phyloP scores from a whole-genome alignment of 1,284 basidiomycete genomes.

The Puccinia triticina region DNA sequence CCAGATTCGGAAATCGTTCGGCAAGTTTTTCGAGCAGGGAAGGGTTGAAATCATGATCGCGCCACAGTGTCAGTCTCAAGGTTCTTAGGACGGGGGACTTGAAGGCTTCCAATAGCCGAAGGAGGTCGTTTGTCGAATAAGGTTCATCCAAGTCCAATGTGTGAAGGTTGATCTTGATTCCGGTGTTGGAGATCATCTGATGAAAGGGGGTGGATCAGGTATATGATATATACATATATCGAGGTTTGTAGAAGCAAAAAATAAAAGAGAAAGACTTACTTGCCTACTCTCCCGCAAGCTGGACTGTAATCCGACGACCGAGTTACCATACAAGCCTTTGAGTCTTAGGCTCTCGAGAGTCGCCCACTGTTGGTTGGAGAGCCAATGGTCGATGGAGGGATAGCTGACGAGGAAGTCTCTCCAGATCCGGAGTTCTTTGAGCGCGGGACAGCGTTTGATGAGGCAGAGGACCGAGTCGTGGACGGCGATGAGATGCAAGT shows the following conservation, averaged over 20 bases:
- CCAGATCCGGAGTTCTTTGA: conserved; percentile 31
- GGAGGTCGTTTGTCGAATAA: conserved; percentile 12
- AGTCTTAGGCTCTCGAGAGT: conserved; percentile 8
- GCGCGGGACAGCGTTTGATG: conserved; percentile 1
- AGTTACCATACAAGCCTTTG: conserved; percentile 32
- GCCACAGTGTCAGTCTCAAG: conserved; percentile 19
- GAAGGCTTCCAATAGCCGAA: conserved; percentile 22
- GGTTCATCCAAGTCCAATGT: conserved; percentile 33
- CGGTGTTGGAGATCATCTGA: background rate
- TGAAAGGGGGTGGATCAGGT: background rate
- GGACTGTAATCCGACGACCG: conserved; percentile 21
- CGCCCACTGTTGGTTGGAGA: background rate
- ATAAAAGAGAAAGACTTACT: conserved; percentile 9
- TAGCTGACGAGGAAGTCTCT: conserved; percentile 25
- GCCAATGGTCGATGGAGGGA: conserved; percentile 13
- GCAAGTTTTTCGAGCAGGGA: background rate
- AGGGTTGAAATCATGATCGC: conserved; percentile 20
- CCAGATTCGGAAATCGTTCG: conserved; percentile 22
- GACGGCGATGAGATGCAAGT: conserved; percentile 26
- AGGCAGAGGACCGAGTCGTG: conserved; percentile 23
- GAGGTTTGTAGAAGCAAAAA: background rate
- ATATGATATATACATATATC: background rate
- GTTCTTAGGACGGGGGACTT: background rate
- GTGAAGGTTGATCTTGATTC: background rate
- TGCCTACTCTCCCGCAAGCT: conserved; percentile 23